Percentiles rank a stretch among this genome's conserved stretches.
Conservation (phyloP, 176 grass and related monocot species). For the Ensete ventricosum region DNA sequence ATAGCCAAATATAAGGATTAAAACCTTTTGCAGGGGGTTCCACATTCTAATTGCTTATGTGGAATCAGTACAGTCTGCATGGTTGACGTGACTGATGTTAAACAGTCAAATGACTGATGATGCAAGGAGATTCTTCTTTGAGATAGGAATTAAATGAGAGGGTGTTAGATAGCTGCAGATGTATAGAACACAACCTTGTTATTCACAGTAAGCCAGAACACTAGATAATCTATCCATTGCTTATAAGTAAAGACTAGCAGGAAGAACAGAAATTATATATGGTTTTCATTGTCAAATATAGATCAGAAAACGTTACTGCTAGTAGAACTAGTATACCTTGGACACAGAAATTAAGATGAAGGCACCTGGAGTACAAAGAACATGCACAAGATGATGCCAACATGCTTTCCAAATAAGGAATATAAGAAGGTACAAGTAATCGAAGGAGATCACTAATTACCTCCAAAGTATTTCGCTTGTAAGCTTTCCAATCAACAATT, state of each 20-base stretch:
- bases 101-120: neutral
- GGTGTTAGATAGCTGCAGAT: too few species aligned
- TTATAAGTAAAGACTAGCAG: neutral
- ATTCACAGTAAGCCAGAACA: neutral
- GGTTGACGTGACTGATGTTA: neutral
- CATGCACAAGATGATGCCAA: neutral
- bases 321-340: neutral
- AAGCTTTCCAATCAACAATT: conserved; percentile 93
- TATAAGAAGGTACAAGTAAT: neutral
- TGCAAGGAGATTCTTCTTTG: conserved; percentile 19
- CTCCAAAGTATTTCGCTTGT: conserved; percentile 57
- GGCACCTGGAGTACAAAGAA: neutral
- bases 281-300: neutral
- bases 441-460: conserved; percentile 21
- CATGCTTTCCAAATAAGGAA: neutral
- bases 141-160: neutral
- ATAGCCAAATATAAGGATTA: neutral
- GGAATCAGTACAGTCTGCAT: neutral
- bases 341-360: neutral
- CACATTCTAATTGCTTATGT: neutral
- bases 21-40: neutral
- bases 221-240: neutral
- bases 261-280: neutral
- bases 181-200: neutral
- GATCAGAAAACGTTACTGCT: neutral